A percentile compares a stretch with the other conserved stretches of the same genome.
Conservation (phyloP, 2,329 filamentous ascomycete species). For the Arthrobotrys iridis region DNA sequence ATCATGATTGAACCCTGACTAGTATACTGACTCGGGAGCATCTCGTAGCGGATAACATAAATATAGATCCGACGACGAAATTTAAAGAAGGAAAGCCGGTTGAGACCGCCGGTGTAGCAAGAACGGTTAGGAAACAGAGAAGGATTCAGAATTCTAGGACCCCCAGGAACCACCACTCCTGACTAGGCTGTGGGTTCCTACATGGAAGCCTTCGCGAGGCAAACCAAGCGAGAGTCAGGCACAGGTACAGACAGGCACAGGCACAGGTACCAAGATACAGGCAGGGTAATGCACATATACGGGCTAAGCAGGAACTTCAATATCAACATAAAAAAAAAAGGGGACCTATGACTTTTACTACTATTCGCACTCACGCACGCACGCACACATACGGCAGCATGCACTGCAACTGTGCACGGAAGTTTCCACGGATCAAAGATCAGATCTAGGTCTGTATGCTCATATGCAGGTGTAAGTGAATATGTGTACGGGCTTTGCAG, state of each 20-base stretch:
- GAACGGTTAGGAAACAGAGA: slow-evolving; percentile 17
- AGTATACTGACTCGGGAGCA: too few relatives aligned
- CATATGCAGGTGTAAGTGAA: too few relatives aligned
- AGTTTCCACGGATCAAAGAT: background rate
- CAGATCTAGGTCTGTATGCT: too few relatives aligned
- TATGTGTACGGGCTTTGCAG: too few relatives aligned
- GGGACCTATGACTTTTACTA: background rate
- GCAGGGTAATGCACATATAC: too few relatives aligned
- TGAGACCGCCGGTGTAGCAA: slow-evolving; percentile 22
- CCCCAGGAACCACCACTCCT: too few relatives aligned
- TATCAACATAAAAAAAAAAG: background rate
- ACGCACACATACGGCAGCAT: too few relatives aligned
- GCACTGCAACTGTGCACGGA: too few relatives aligned
- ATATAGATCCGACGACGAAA: background rate
- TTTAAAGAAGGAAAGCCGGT: background rate
- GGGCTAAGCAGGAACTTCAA: too few relatives aligned
- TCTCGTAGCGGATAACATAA: background rate
- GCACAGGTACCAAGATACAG: background rate
- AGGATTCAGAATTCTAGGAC: slow-evolving; percentile 20
- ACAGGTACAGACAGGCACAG: slow-evolving; percentile 7
- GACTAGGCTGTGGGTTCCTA: background rate
- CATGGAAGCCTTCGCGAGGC: background rate
- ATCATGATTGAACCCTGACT: background rate
- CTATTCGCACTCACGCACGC: too few relatives aligned
- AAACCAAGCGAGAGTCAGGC: slow-evolving; percentile 37